Conservation (phyloP, 2,329 filamentous ascomycete species). For the Catunica adiposa region DNA sequence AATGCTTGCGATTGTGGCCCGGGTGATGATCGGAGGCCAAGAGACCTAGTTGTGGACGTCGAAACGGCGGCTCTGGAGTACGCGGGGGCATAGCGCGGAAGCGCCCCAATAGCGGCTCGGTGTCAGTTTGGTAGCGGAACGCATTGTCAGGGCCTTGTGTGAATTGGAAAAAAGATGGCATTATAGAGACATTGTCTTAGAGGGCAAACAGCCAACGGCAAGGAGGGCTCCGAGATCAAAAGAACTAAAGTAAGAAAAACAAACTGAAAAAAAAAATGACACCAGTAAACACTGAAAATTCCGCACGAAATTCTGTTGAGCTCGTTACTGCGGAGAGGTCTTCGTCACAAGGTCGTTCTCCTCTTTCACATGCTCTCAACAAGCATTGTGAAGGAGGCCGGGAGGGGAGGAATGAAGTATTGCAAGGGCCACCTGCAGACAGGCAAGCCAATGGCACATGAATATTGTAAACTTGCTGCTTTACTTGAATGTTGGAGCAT, state of each 20-base stretch:
- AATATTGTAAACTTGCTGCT: neutral
- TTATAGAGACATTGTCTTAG: constrained; percentile 19
- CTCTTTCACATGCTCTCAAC: constrained; percentile 2
- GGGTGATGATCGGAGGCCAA: constrained; percentile 10
- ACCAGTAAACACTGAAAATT: neutral
- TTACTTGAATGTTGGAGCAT: no score
- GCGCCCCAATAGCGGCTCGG: constrained; percentile 45
- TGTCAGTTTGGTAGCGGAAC: constrained; percentile 32
- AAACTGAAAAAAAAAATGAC: neutral
- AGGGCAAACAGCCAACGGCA: neutral
- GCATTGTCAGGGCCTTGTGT: constrained; percentile 47
- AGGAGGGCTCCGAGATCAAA: neutral
- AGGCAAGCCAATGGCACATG: neutral
- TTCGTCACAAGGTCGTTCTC: neutral
- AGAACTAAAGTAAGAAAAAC: neutral
- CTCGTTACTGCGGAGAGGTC: neutral
- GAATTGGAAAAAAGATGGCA: constrained; percentile 53
- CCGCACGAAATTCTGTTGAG: neutral
- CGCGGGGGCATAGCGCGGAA: constrained; percentile 45
- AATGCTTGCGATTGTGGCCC: constrained; percentile 15
- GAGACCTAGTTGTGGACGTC: constrained; percentile 11
- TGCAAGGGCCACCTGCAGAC: neutral
- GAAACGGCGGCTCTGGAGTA: constrained; percentile 6
- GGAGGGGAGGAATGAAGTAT: constrained; percentile 2
- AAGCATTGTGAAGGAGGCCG: constrained; percentile 2